A percentile compares a stretch with the other conserved stretches of the same genome.
Conservation (phyloP, 306 rosid genomes). For the Cucurbita pepo region DNA sequence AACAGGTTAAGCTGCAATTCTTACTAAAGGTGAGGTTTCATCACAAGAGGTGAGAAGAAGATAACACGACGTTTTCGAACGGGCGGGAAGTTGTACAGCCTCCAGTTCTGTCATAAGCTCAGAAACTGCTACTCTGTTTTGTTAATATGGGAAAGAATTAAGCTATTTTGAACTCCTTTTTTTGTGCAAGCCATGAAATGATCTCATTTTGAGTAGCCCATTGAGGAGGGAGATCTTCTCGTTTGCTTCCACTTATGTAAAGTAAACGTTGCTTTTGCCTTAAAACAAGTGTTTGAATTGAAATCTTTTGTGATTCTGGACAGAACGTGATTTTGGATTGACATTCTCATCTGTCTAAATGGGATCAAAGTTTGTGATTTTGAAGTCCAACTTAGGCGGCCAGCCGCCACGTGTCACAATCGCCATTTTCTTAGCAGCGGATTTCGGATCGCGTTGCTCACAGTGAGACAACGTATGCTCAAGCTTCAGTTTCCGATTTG, state of each 20-base stretch:
- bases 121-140: not conserved
- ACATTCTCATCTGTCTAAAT: not conserved
- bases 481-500: too few relatives aligned
- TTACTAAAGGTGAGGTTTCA: slow-evolving; percentile 84
- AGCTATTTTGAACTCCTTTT: not conserved
- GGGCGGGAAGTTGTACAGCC: not conserved
- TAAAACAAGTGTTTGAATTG: not conserved
- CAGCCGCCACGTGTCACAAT: too few relatives aligned
- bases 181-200: slow-evolving; percentile 11
- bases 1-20: slow-evolving; percentile 89
- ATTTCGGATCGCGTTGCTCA: too few relatives aligned
- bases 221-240: slow-evolving; percentile 27
- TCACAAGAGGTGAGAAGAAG: slow-evolving; percentile 50
- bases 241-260: slow-evolving; percentile 8
- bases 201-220: slow-evolving; percentile 42
- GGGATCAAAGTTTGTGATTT: not conserved
- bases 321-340: not conserved
- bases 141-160: not conserved
- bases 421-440: too few relatives aligned
- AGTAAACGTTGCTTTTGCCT: not conserved
- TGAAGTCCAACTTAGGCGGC: not conserved
- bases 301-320: not conserved
- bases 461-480: too few relatives aligned
- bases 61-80: slow-evolving; percentile 13
- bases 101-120: slow-evolving; percentile 8